Evolutionary conservation across 2,329 filamentous ascomycete species (phyloP), one percentile per base, ranked within the genome.

Genomic region (Pseudogymnoascus sp.): DNA sequence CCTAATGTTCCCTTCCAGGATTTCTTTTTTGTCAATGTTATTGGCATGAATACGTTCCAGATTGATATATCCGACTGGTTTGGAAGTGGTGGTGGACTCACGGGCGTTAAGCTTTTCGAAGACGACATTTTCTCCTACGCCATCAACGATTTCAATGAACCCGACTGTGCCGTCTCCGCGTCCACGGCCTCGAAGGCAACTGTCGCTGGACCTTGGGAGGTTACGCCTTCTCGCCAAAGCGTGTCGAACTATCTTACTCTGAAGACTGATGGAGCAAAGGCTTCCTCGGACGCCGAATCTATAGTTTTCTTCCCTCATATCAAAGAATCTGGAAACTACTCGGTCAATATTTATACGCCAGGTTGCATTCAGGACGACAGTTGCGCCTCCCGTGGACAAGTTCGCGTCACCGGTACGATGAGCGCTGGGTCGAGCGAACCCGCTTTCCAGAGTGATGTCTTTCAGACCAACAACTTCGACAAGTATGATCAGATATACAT

Each of bases 401-500:
- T 97, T 63, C 92, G 92, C 68, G 81, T 99, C 61, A 93, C 89
- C 1, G 90, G 86, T 35, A 81, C 80, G 23, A 86, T 94, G 78
- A 82, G 85, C 2, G 76, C 78, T 68, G 70, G 80, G 71, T 70
- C 76, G 62, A 71, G 74, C 68, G 66, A 66, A 60, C 72, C 74
- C 37, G 78, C 83, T 4, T 80, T 86, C 63, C 81, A 83, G 29
- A 84, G 80, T 0, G 81, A 83, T 0, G 77, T 97, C 6, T 95
- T 83, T 72, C 94, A 99, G 75, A 96, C 92, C 16, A 99, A 99
- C 76, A 83, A 95, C 72, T 95, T 88, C 73, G 93, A 97, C 78
- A 99, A 99, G 75, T 97, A 96, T 71, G 94, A 99, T 72, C 87
- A 90, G 68, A 86, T 99, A 63, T 96, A 92, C 75, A 89, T 88